Conservation (phyloP, 768 basidiomycete genomes). For the Boletus sp. region DNA sequence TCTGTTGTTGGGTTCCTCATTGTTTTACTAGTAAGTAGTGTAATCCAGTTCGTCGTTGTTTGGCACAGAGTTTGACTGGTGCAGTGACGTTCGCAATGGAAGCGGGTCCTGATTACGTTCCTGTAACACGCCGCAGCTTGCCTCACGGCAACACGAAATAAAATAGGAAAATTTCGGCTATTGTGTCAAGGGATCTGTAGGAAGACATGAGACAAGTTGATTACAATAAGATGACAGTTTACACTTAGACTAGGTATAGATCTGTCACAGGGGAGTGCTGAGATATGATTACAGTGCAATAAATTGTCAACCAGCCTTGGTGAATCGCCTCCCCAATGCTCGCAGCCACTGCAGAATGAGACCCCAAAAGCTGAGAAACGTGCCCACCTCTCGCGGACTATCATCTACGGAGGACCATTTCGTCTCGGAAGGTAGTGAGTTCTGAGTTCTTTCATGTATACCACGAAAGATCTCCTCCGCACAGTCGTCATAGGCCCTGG, state of each 20-base stretch:
- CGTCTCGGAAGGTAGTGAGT: not conserved
- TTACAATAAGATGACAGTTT: not conserved
- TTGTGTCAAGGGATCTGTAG: constrained; percentile 5
- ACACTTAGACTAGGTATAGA: not conserved
- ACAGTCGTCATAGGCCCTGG: constrained; percentile 48
- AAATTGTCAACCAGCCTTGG: constrained; percentile 5
- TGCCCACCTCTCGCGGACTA: not conserved
- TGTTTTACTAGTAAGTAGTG: not conserved
- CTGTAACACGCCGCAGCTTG: constrained; percentile 12
- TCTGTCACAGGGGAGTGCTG: not conserved
- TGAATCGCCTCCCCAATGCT: constrained; percentile 9
- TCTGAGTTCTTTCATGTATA: constrained; percentile 30
- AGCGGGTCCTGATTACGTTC: constrained; percentile 2
- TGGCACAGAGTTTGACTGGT: not conserved
- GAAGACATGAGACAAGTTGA: constrained; percentile 2
- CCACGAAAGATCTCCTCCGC: constrained; percentile 51
- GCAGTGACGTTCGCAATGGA: not conserved
- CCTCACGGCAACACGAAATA: constrained; percentile 9
- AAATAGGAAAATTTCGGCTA: constrained; percentile 16
- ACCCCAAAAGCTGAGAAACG: constrained; percentile 23
- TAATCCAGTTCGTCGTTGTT: not conserved
- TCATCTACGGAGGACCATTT: constrained; percentile 9
- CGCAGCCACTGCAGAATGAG: constrained; percentile 31
- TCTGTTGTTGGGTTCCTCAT: not conserved
- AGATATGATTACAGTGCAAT: not conserved